Base-by-base conservation (phyloP, 192 early-diverging fungal genomes). In the Backusella psychrophila region DNA sequence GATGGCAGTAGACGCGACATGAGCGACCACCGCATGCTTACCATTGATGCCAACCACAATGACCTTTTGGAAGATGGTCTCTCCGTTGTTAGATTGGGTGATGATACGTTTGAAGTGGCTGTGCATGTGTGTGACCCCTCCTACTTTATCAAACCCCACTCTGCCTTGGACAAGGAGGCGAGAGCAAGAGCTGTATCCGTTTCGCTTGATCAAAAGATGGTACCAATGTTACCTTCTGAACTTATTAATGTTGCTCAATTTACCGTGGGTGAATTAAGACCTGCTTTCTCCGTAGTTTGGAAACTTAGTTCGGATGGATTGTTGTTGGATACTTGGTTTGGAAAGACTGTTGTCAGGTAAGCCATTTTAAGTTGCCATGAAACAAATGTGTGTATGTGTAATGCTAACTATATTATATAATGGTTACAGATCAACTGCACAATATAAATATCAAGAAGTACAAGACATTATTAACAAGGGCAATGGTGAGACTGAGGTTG, bases 241-340 rank as follows among this genome's bases (percentile, higher is more conserved):
- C 86, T 99, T 38, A 96, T 95, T 72, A 96, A 97, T 79, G 83
- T 98, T 33, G 97, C 96, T 85, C 98, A 95, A 71, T 89, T 99
- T 67, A 90, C 87, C 35, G 93, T 94, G 11, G 89, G 94, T 46
- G 93, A 95, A n/a, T 95, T 98, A 68, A 63, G 78, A 80, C 66
- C 74, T 42, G 66, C 80, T 21, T 76, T 81, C 44, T 99, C 97
- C 11, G 92, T 94, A 67, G 89, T 99, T 65, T 99, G 98, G 98
- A 98, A 99, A 83, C 89, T 99, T 73, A 95, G 89, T 31, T 81
- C 88, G 4, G 91, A 96, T 11, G 98, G 95, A 0, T 88, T 94
- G 72, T 83, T 97, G 66, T 82, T 96, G 31, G 87, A 90, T 56
- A 94, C 92, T 15, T 83, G 86, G 46, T 98, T 92, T 85, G 91